Base-by-base conservation (phyloP, 2,329 filamentous ascomycete species). In the Fusarium globosum region DNA sequence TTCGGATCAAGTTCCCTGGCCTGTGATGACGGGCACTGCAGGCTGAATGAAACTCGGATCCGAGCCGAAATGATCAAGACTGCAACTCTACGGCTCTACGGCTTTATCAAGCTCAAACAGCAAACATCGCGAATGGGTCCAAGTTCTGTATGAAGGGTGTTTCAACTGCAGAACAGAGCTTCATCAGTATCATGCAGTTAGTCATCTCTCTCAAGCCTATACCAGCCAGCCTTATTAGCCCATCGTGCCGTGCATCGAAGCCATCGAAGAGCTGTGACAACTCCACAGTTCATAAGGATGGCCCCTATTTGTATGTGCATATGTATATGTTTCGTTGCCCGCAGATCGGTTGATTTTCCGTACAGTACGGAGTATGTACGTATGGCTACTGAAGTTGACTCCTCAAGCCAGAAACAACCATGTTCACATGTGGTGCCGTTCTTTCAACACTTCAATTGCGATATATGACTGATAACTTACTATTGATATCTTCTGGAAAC, bases 181-280 rank as follows among this genome's bases (percentile, higher is more conserved):
- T 71, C 60, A 51, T 65, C 61, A 55, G 64, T 70, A 48, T 56
- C 41, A 69, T 70, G 66, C 67, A 65, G 36, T 36, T 42, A 38
- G 51, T 48, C 65, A 64, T 63, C 56, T 71, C 63, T 66, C 61
- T 60, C 51, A 68, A 69, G 65, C 64, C 62, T 28, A 38, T 41
- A 41, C 28, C 35, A 69, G 58, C 56, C 64, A 75, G 69, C 65
- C 68, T 70, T 67, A 55, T 69, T 68, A 59, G 60, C 65, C 65
- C 48, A 56, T 76, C 45, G 33, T 49, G 21, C 12, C 15, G 49
- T 62, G 64, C 42, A 68, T 73, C 61, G 45, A 59, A 62, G 56
- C 61, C 43, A 69, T 75, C 61, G 35, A 61, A 60, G 59, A 65
- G 58, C 67, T 69, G 72, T 63, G 46, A 65, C 69, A 67, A 55